Conservation (phyloP, 106 monocot species). For the Triglochin maritima region DNA sequence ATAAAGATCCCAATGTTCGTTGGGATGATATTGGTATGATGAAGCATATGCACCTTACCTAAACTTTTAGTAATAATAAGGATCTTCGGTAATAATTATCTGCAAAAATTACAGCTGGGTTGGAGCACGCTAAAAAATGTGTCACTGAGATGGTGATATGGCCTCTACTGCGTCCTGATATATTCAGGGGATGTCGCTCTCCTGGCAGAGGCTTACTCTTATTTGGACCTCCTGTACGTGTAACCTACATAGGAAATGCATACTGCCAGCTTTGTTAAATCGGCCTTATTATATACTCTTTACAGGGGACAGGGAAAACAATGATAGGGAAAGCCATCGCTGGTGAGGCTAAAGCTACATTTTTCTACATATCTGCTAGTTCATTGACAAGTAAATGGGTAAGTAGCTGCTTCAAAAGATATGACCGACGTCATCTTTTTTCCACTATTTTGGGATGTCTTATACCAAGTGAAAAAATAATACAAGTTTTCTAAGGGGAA, state of each 20-base stretch:
- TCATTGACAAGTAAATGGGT: constrained; percentile 99
- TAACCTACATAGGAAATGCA: neutral
- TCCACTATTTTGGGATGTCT: too few relatives aligned
- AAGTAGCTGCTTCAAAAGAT: neutral
- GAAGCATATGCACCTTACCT: too few relatives aligned
- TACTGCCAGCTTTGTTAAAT: constrained; percentile 1
- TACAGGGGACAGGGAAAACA: constrained; percentile 95
- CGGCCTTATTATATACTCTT: constrained; percentile 2
- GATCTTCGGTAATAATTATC: constrained; percentile 6
- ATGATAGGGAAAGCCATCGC: constrained; percentile 99
- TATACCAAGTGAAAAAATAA: too few relatives aligned
- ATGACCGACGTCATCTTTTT: too few relatives aligned
- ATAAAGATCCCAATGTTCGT: constrained; percentile 92
- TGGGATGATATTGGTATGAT: constrained; percentile 90
- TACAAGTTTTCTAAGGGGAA: too few relatives aligned
- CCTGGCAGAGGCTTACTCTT: constrained; percentile 87
- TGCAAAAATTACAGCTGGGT: constrained; percentile 52
- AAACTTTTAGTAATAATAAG: neutral
- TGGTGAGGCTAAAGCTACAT: constrained; percentile 97
- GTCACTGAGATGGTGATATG: constrained; percentile 99
- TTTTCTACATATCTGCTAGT: constrained; percentile 99
- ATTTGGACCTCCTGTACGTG: constrained; percentile 92
- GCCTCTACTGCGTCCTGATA: constrained; percentile 95
- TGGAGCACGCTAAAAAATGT: constrained; percentile 99
- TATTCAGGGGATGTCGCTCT: constrained; percentile 91